Conservation (phyloP, 495 filamentous ascomycete species). For the Friedmanniomyces simplex region DNA sequence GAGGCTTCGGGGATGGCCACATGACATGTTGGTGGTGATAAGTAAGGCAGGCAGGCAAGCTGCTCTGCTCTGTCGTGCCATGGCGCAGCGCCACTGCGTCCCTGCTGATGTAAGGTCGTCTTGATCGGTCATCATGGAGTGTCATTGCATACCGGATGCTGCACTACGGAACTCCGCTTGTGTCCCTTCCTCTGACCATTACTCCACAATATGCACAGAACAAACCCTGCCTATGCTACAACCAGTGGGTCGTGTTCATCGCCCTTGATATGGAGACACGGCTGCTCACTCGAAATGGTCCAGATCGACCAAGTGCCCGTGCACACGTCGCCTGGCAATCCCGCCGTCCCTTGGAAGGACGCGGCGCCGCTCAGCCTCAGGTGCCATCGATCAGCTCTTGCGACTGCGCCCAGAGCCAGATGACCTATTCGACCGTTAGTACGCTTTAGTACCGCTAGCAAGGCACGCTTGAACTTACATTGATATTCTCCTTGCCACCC, state of each 20-base stretch:
- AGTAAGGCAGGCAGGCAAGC: too few relatives aligned
- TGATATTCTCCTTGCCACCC: constrained; percentile 82
- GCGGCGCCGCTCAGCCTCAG: too few relatives aligned
- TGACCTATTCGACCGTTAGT: constrained; percentile 4
- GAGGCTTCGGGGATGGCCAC: too few relatives aligned
- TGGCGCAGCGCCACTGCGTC: too few relatives aligned
- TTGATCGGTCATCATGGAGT: neutral
- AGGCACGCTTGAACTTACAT: constrained; percentile 60
- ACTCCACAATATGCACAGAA: neutral
- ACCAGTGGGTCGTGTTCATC: neutral
- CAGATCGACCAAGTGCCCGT: too few relatives aligned
- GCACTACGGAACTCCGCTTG: neutral
- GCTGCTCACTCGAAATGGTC: too few relatives aligned
- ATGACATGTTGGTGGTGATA: too few relatives aligned
- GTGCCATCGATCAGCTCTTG: neutral
- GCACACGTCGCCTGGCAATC: too few relatives aligned
- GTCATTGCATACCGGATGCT: neutral
- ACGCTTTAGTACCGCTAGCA: neutral
- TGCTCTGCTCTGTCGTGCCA: too few relatives aligned
- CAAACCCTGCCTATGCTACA: neutral
- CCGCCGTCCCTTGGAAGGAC: too few relatives aligned
- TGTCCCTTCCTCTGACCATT: neutral
- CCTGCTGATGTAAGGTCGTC: too few relatives aligned
- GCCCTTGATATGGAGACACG: too few relatives aligned
- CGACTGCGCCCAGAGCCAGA: constrained; percentile 10